phyloP scores from a whole-genome alignment of 495 filamentous ascomycete species.

The Podospora anserina region DNA sequence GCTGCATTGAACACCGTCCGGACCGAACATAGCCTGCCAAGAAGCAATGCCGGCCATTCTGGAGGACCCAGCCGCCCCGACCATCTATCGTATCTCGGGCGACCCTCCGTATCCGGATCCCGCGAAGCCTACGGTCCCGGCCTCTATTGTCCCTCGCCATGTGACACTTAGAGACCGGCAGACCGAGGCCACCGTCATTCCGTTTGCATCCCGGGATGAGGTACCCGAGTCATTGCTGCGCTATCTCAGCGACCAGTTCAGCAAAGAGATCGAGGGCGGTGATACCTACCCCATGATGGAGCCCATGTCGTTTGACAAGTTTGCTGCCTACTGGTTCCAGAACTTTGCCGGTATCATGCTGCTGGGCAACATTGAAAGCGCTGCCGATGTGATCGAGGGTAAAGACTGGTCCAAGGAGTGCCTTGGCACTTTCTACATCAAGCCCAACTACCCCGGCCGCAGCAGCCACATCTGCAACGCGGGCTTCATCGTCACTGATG shows the following conservation, averaged over 20 bases:
- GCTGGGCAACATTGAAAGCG: slow-evolving; percentile 65
- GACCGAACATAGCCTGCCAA: background rate
- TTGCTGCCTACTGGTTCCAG: slow-evolving; percentile 90
- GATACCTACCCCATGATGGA: slow-evolving; percentile 95
- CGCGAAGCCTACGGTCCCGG: slow-evolving; percentile 58
- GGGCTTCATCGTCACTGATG: slow-evolving; percentile 89
- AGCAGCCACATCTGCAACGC: slow-evolving; percentile 97
- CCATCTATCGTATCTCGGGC: slow-evolving; percentile 63
- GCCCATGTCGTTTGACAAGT: slow-evolving; percentile 68
- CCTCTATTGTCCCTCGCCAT: slow-evolving; percentile 69
- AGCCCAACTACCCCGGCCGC: slow-evolving; percentile 94
- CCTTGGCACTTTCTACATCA: slow-evolving; percentile 93
- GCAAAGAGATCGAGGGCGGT: slow-evolving; percentile 91
- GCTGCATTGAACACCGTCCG: slow-evolving; percentile 20
- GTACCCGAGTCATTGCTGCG: slow-evolving; percentile 71
- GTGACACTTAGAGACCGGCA: slow-evolving; percentile 88
- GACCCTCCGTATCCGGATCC: slow-evolving; percentile 62
- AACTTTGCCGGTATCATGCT: slow-evolving; percentile 95
- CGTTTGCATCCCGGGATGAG: slow-evolving; percentile 70
- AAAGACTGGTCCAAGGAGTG: slow-evolving; percentile 83
- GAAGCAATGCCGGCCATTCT: slow-evolving; percentile 77
- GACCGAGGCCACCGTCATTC: slow-evolving; percentile 86
- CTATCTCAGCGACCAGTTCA: slow-evolving; percentile 83
- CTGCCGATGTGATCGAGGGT: slow-evolving; percentile 59
- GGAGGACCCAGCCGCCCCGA: slow-evolving; percentile 65